Percentiles rank a stretch among this genome's conserved stretches.
phyloP scores from a whole-genome alignment of 352 stramenopile genomes.

The Globisporangium carolinianum region DNA sequence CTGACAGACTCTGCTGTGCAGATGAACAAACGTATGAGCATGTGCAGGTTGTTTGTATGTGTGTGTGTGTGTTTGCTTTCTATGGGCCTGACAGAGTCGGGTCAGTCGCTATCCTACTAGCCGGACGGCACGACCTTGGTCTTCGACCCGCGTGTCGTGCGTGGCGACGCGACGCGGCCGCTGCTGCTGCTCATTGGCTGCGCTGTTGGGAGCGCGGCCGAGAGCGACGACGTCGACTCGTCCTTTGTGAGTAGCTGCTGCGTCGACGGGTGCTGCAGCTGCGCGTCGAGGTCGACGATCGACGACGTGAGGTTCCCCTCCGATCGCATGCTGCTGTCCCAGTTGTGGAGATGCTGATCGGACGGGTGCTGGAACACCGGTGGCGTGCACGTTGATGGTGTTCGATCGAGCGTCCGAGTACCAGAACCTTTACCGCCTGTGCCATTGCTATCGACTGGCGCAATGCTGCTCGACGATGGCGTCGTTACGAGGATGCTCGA shows the following conservation, averaged over 20 bases:
- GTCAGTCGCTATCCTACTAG: conserved; percentile 2
- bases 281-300: conserved; percentile 9
- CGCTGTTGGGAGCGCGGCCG: conserved; percentile 8
- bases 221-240: conserved; percentile 15
- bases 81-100: neutral
- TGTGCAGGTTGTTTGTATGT: neutral
- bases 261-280: conserved; percentile 3
- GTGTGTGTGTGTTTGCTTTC: conserved; percentile 10
- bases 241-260: conserved; percentile 14
- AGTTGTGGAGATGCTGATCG: conserved; percentile 8
- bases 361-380: neutral
- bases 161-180: conserved; percentile 12
- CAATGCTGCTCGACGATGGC: conserved; percentile 6
- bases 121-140: conserved; percentile 38
- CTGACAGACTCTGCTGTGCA: too few species aligned
- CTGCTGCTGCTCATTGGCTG: conserved; percentile 2
- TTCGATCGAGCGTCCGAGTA: too few species aligned
- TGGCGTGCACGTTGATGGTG: neutral
- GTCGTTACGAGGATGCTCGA: conserved; percentile 17
- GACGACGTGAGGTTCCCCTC: conserved; percentile 10
- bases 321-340: conserved; percentile 9
- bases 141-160: conserved; percentile 14
- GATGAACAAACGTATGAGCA: neutral
- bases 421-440: too few species aligned
- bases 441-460: neutral